These are phyloP conservation scores for Zygotorulaspora danielsina DNA, from an alignment of 805 yeast species.

Conservation along the genomic window DNA sequence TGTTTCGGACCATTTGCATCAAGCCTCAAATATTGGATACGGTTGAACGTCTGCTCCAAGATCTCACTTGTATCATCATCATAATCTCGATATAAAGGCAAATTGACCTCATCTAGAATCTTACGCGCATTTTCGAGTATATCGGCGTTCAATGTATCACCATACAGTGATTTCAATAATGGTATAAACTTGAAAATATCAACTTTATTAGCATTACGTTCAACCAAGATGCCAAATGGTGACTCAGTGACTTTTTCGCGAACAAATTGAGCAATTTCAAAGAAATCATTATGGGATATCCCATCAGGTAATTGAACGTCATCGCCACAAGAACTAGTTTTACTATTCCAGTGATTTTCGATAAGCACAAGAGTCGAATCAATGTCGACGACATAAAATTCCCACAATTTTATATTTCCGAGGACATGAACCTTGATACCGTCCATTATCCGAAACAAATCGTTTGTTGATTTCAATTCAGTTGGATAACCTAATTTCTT, in stretches of 20 bases:
- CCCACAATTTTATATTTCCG: conserved; percentile 72
- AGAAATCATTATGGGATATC: conserved; percentile 36
- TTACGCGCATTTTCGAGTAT: conserved; percentile 41
- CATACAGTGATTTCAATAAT: conserved; percentile 42
- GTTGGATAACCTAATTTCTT: conserved; percentile 59
- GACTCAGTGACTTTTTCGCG: conserved; percentile 39
- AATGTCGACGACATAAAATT: conserved; percentile 73
- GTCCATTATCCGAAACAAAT: conserved; percentile 57
- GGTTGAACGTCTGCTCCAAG: conserved; percentile 62
- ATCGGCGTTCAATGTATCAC: conserved; percentile 33
- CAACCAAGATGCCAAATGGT: conserved; percentile 42
- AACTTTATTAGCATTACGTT: conserved; percentile 52
- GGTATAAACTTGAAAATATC: conserved; percentile 49
- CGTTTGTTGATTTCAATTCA: conserved; percentile 45
- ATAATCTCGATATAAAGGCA: conserved; percentile 64
- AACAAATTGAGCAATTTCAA: conserved; percentile 47
- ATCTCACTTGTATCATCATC: conserved; percentile 70
- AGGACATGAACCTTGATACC: conserved; percentile 68
- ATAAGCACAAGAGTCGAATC: conserved; percentile 39
- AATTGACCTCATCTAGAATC: conserved; percentile 73
- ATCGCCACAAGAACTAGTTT: conserved; percentile 5
- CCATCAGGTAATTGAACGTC: conserved; percentile 46
- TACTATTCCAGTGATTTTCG: conserved; percentile 36
- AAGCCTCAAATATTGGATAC: conserved; percentile 71
- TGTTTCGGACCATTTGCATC: conserved; percentile 78